A percentile compares a stretch with the other conserved stretches of the same genome.
Evolutionary conservation across 1,139 yeast species (phyloP).

Genomic region (Protomyces inundatus): DNA sequence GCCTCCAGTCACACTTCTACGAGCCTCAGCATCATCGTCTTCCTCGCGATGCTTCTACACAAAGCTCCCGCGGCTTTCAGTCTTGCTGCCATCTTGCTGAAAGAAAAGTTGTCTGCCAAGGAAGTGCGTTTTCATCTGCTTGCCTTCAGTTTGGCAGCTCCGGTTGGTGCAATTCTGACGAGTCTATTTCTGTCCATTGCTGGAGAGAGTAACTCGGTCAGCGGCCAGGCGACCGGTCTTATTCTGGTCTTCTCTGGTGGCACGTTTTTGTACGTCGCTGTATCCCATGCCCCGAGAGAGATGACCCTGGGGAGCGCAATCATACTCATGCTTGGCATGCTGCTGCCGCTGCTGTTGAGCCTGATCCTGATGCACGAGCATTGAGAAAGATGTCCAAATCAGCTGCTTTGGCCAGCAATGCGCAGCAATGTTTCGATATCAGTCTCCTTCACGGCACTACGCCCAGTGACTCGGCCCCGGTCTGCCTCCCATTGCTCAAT

Average conservation of each 20-base stretch:
- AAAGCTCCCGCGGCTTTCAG: constrained; percentile 75
- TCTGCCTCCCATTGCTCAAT: constrained; percentile 53
- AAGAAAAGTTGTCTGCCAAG: constrained; percentile 36
- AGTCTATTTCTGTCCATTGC: constrained; percentile 42
- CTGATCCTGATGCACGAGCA: neutral
- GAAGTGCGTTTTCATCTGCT: constrained; percentile 45
- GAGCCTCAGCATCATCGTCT: constrained; percentile 48
- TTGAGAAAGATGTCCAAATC: neutral
- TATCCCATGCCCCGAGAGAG: constrained; percentile 3
- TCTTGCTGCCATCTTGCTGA: constrained; percentile 53
- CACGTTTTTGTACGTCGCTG: constrained; percentile 46
- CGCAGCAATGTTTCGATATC: constrained; percentile 49
- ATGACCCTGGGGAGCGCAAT: neutral
- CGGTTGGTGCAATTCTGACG: constrained; percentile 49
- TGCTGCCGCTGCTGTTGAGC: neutral
- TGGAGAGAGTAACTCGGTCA: constrained; percentile 35
- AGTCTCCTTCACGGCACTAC: constrained; percentile 54
- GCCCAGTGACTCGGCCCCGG: constrained; percentile 48
- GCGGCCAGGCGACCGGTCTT: constrained; percentile 45
- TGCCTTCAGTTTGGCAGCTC: constrained; percentile 51
- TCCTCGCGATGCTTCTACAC: constrained; percentile 60
- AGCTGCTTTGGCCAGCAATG: constrained; percentile 31
- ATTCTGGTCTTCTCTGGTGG: constrained; percentile 64
- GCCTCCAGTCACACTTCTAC: constrained; percentile 49
- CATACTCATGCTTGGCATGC: neutral